A percentile compares a stretch with the other conserved stretches of the same genome.
phyloP scores from a whole-genome alignment of 2,329 filamentous ascomycete species.

The Endocalyx cinctus region DNA sequence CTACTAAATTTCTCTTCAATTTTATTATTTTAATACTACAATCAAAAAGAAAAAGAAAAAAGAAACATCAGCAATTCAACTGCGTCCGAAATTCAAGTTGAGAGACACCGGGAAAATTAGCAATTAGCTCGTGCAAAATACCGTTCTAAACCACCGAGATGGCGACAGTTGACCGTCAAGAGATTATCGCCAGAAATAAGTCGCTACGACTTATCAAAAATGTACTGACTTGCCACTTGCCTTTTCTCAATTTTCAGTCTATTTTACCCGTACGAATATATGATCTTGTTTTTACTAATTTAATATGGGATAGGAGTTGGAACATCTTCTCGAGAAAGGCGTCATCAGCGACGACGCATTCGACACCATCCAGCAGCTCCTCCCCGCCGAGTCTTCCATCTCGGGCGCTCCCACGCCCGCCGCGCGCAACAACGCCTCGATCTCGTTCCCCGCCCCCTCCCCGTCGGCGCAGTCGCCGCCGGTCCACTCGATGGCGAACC shows the following conservation, averaged over 20 bases:
- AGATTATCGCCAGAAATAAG: conserved; percentile 69
- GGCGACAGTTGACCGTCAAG: conserved; percentile 49
- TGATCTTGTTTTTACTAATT: no score
- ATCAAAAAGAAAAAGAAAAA: no score
- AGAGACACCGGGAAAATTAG: no score
- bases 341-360: conserved; percentile 73
- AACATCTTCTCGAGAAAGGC: conserved; percentile 78
- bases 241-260: no score
- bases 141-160: no score
- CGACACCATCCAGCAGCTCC: conserved; percentile 66
- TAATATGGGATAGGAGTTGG: conserved; percentile 70
- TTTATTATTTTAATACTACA: no score
- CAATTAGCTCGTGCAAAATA: no score
- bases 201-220: conserved; percentile 84
- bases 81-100: no score
- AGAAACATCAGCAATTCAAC: no score
- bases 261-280: no score
- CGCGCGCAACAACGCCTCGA: conserved; percentile 13
- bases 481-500: conserved; percentile 36
- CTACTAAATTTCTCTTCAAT: no score
- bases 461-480: conserved; percentile 18
- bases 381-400: conserved; percentile 67
- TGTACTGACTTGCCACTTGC: conserved; percentile 44
- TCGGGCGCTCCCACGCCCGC: conserved; percentile 42
- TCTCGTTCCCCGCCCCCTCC: conserved; percentile 26